A percentile compares a stretch with the other conserved stretches of the same genome.
These are phyloP conservation scores for Colletotrichum sp. DNA, from an alignment of 2,329 filamentous ascomycete genomes.

Conservation along the genomic window DNA sequence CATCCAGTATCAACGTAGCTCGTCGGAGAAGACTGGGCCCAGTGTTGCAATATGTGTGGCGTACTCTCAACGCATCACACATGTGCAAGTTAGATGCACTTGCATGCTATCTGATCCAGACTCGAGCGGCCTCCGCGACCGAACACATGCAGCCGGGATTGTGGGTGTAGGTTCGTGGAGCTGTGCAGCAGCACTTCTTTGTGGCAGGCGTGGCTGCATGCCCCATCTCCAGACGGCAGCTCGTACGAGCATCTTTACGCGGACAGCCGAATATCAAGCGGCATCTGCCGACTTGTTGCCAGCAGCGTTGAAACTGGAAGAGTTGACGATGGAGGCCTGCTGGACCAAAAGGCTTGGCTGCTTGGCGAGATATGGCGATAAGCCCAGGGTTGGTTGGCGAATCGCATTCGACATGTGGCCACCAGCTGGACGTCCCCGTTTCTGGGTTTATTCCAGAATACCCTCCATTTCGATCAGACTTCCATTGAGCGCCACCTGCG, in stretches of 20 bases:
- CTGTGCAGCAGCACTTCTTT: neutral
- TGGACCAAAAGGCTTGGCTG: neutral
- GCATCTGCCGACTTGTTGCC: neutral
- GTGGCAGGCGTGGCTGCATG: neutral
- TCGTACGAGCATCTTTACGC: neutral
- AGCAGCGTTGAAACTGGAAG: neutral
- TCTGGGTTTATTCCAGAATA: neutral
- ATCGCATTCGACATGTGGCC: neutral
- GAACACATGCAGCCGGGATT: neutral
- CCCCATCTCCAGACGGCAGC: neutral
- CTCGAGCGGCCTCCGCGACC: neutral
- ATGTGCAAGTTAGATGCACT: neutral
- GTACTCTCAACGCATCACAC: neutral
- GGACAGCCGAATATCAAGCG: neutral
- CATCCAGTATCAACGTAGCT: rapidly evolving
- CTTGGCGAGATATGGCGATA: constrained; percentile 15
- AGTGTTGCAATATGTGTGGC: neutral
- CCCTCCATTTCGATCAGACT: neutral
- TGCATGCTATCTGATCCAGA: neutral
- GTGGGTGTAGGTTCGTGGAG: neutral
- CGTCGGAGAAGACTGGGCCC: neutral
- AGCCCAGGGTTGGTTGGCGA: constrained; percentile 7
- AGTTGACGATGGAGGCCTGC: neutral
- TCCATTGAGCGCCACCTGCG: neutral
- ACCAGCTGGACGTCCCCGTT: neutral